A percentile compares a stretch with the other conserved stretches of the same genome.
Conservation (phyloP, 495 filamentous ascomycete genomes). For the Penicillium waksmanii region DNA sequence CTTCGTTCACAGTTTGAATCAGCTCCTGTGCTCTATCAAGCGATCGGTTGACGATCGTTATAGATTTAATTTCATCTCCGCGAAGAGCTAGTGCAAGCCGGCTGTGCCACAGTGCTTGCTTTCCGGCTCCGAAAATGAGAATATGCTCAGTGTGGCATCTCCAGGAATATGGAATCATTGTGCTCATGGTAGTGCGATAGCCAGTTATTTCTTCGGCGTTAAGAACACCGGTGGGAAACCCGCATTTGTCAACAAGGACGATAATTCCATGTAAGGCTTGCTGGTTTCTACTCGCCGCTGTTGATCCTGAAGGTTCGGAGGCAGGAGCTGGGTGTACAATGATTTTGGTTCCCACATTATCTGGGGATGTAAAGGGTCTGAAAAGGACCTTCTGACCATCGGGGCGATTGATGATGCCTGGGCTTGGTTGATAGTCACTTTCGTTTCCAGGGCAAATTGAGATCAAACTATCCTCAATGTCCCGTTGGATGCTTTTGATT, state of each 20-base stretch:
- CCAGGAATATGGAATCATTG: conserved; percentile 20
- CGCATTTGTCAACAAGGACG: conserved; percentile 1
- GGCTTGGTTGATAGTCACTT: conserved; percentile 20
- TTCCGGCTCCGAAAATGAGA: conserved; percentile 17
- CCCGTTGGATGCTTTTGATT: not conserved
- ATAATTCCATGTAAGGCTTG: not conserved
- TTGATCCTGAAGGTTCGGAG: not conserved
- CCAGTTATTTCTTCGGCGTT: conserved; percentile 18
- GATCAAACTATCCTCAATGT: conserved; percentile 12
- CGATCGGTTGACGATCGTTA: conserved; percentile 1
- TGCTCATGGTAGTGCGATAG: conserved; percentile 21
- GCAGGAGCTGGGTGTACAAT: conserved; percentile 13
- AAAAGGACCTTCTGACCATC: conserved; percentile 24
- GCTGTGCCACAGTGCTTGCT: conserved; percentile 12
- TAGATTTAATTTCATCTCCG: conserved; percentile 6
- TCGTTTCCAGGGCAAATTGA: conserved; percentile 1
- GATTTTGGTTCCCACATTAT: conserved; percentile 19
- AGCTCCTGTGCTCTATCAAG: not conserved
- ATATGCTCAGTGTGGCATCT: conserved; percentile 13
- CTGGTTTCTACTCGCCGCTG: not conserved
- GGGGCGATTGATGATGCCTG: conserved; percentile 16
- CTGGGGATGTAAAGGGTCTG: conserved; percentile 23
- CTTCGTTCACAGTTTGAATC: not conserved
- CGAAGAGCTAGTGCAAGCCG: conserved; percentile 6
- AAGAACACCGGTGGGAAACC: not conserved